Evolutionary conservation across 805 yeast genomes (phyloP).

Genomic region (Candida chilensis): DNA sequence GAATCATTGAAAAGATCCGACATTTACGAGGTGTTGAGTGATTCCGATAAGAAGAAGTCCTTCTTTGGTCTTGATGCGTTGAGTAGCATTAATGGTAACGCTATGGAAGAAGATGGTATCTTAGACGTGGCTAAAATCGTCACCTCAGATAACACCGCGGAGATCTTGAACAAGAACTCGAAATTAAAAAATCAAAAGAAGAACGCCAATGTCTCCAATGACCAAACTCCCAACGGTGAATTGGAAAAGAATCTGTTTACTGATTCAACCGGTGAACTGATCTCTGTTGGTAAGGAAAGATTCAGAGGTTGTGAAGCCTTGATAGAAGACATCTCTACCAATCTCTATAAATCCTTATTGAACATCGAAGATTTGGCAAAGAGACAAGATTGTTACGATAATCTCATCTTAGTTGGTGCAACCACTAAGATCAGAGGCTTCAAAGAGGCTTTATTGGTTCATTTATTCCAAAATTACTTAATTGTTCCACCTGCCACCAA

Average conservation of each 20-base stretch:
- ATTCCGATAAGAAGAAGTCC: conserved; percentile 52
- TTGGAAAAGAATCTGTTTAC: conserved; percentile 63
- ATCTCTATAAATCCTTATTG: conserved; percentile 42
- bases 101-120: conserved; percentile 44
- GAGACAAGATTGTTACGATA: conserved; percentile 80
- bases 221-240: conserved; percentile 52
- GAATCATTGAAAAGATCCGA: conserved; percentile 67
- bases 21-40: conserved; percentile 73
- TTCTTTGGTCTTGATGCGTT: conserved; percentile 52
- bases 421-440: conserved; percentile 71
- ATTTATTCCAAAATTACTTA: conserved; percentile 47
- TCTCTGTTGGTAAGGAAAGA: conserved; percentile 83
- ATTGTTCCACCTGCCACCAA: conserved; percentile 18
- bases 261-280: conserved; percentile 46
- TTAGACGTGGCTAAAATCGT: conserved; percentile 88
- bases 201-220: too few relatives aligned
- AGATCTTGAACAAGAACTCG: conserved; percentile 36
- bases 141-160: conserved; percentile 66
- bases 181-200: conserved; percentile 17
- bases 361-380: conserved; percentile 58
- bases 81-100: conserved; percentile 5
- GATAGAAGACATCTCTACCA: conserved; percentile 42
- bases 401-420: conserved; percentile 72
- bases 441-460: conserved; percentile 54
- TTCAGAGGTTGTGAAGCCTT: conserved; percentile 70